Evolutionary conservation across 2,329 filamentous ascomycete species (phyloP), one percentile per base, ranked within the genome.

Genomic region (Neurospora sp.): DNA sequence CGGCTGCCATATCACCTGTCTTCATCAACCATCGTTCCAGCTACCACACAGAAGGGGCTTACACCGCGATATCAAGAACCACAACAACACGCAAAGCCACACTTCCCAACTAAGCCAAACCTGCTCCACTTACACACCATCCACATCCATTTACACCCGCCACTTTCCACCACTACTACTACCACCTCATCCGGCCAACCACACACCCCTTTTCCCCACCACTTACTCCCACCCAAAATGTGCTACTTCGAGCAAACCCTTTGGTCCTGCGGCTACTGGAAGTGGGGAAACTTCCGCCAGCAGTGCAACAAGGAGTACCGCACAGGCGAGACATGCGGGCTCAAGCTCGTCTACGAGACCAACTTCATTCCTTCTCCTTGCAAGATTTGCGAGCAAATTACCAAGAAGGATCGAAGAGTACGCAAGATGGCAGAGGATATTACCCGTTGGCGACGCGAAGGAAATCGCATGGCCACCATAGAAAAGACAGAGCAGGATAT

Each of bases 271-370:
- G 91, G 92, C 77, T 95, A 93, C 86, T 97, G 91, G 90, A 93
- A 93, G 81, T 98, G 94, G 94, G 92, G 92, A 74, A 91, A 91
- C 82, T 97, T 97, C 84, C 89, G 92, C 74, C 88, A 94, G 81
- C 94, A 97, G 79, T 98, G 95, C 86, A 90, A 91, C 81, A 93
- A 93, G 81, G 95, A 97, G 80, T 96, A 97, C 83, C 92, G 95
- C 74, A 97, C 92, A 74, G 95, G 95, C 77, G 95, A 98, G 85
- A 97, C 95, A 43, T 98, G 95, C 82, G 95, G 95, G 72, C 90
- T 97, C 83, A 97, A 93, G 82, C 87, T 97, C 73, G 90, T 97
- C 78, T 93, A 91, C 83, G 83, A 88, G 75, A 94, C 92, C 36
- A 84, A 88, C 73, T 83, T 84, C 71, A 84, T 90, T 69, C 75